Conservation (phyloP, 2,329 filamentous ascomycete genomes). For the Dactylellina parvicollis region DNA sequence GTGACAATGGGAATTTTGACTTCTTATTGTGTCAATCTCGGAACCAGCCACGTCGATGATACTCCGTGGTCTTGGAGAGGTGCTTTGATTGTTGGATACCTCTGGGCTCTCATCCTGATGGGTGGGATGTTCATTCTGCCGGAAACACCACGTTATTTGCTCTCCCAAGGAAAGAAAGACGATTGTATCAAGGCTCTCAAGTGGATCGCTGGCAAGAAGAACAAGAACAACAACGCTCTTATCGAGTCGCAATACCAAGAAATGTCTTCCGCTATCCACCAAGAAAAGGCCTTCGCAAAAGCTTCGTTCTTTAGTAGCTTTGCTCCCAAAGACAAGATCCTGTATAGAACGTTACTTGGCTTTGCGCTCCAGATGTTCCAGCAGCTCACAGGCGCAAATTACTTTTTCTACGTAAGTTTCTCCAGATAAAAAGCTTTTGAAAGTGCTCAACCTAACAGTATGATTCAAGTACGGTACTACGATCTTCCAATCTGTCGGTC, state of each 20-base stretch:
- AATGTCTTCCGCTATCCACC: constrained; percentile 66
- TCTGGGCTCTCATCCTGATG: constrained; percentile 68
- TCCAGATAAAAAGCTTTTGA: background rate
- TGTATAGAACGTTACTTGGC: constrained; percentile 72
- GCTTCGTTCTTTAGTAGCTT: constrained; percentile 74
- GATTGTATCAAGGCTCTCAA: constrained; percentile 55
- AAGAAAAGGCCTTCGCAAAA: constrained; percentile 64
- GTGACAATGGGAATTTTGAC: constrained; percentile 75
- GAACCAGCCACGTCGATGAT: constrained; percentile 45
- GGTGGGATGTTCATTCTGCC: constrained; percentile 67
- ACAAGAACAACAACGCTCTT: constrained; percentile 52
- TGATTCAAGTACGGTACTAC: constrained; percentile 70
- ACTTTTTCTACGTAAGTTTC: constrained; percentile 55
- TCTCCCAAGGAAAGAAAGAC: constrained; percentile 54
- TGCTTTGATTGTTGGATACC: constrained; percentile 68
- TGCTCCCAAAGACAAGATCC: constrained; percentile 71
- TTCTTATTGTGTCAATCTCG: constrained; percentile 68
- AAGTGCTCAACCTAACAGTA: constrained; percentile 19
- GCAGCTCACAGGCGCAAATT: constrained; percentile 70
- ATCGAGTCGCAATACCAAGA: constrained; percentile 64
- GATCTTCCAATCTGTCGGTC: constrained; percentile 74
- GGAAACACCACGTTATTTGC: constrained; percentile 66
- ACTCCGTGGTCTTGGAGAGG: constrained; percentile 70
- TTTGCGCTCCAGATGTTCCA: constrained; percentile 73
- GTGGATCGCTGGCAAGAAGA: constrained; percentile 57